Conservation (phyloP, 352 stramenopile species). For the Phytophthora crassamura region DNA sequence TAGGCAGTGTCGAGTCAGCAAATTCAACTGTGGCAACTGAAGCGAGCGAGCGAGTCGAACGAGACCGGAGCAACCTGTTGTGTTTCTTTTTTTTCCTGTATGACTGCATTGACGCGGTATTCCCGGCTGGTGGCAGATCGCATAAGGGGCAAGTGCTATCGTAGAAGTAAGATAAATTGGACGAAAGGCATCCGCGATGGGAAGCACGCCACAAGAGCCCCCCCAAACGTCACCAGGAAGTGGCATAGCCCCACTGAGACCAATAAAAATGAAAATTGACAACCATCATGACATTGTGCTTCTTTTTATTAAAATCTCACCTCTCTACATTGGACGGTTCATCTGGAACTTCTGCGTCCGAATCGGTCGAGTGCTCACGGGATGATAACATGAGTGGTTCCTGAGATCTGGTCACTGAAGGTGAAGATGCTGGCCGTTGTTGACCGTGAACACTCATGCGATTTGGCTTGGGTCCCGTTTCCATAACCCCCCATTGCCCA, state of each 20-base stretch:
- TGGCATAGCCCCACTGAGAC: slow-evolving; percentile 9
- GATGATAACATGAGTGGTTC: neutral
- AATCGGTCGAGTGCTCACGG: neutral
- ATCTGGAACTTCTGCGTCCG: neutral
- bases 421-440: slow-evolving; percentile 27
- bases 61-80: slow-evolving; percentile 13
- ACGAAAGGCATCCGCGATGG: slow-evolving; percentile 13
- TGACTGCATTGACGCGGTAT: slow-evolving; percentile 29
- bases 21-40: slow-evolving; percentile 22
- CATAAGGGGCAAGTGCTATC: too few relatives aligned
- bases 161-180: slow-evolving; percentile 4
- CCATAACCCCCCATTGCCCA: slow-evolving; percentile 15
- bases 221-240: slow-evolving; percentile 5
- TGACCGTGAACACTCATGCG: slow-evolving; percentile 11
- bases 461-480: slow-evolving; percentile 5
- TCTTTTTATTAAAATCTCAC: too few relatives aligned
- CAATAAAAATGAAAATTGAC: slow-evolving; percentile 33
- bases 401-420: neutral
- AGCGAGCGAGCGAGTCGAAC: slow-evolving; percentile 14
- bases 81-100: slow-evolving; percentile 35
- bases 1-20: slow-evolving; percentile 42
- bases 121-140: slow-evolving; percentile 11
- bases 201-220: slow-evolving; percentile 22
- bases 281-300: neutral
- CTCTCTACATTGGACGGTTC: too few relatives aligned